Conservation (phyloP, 306 rosid genomes). For the Acacia melanoxylon region DNA sequence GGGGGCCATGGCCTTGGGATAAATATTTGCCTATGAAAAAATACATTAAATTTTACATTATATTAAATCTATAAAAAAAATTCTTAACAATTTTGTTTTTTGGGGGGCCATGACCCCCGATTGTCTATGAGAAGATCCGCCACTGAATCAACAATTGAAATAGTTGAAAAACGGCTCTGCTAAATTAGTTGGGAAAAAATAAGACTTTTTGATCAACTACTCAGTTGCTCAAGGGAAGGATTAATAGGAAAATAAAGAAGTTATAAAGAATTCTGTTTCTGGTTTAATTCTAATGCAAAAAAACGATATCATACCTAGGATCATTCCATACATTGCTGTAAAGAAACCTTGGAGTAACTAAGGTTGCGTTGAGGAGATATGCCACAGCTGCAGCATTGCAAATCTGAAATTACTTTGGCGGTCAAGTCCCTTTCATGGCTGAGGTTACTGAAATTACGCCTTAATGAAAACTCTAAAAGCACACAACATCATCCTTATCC, state of each 20-base stretch:
- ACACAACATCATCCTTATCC: not conserved
- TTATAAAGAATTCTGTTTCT: not conserved
- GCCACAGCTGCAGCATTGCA: conserved; percentile 95
- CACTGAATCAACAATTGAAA: no score
- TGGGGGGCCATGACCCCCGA: no score
- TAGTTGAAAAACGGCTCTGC: not conserved
- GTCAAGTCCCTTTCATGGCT: conserved; percentile 44
- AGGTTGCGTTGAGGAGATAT: conserved; percentile 87
- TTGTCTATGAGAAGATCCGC: no score
- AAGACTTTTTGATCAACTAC: not conserved
- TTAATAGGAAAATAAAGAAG: not conserved
- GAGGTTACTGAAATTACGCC: conserved; percentile 28
- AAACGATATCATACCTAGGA: conserved; percentile 63
- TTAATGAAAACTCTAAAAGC: not conserved
- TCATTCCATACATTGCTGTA: conserved; percentile 99
- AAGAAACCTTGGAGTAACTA: conserved; percentile 77
- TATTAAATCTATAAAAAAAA: no score
- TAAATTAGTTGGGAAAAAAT: not conserved
- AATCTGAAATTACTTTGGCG: conserved; percentile 59
- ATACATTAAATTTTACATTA: no score
- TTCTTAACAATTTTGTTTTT: no score
- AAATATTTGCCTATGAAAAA: no score
- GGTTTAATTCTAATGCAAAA: not conserved
- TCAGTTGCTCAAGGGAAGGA: not conserved
- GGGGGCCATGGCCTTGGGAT: no score